These are phyloP conservation scores for Mortierella sp. DNA, from an alignment of 371 early-diverging fungal species.

Conservation along the genomic window DNA sequence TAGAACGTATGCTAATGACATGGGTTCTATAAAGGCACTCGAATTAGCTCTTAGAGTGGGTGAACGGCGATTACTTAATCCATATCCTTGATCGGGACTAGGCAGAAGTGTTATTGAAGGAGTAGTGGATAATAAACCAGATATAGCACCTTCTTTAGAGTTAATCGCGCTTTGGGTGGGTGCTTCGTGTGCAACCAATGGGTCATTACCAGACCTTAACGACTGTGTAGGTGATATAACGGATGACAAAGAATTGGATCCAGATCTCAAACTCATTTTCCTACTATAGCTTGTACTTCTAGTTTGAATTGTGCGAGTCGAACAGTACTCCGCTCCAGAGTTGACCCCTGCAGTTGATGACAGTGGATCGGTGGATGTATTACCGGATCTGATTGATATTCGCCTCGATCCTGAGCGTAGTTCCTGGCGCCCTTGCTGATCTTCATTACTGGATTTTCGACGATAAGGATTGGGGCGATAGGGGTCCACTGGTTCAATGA, in stretches of 20 bases:
- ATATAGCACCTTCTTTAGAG: constrained; percentile 21
- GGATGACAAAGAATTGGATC: constrained; percentile 7
- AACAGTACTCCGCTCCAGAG: not conserved
- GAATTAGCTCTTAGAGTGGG: not conserved
- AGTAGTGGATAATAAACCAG: constrained; percentile 6
- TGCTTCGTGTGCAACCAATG: not conserved
- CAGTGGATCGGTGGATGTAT: not conserved
- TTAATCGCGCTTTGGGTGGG: constrained; percentile 24
- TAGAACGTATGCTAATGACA: constrained; percentile 54
- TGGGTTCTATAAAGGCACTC: constrained; percentile 18
- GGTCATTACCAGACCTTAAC: not conserved
- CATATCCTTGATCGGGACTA: not conserved
- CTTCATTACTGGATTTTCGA: constrained; percentile 10
- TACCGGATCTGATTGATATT: not conserved
- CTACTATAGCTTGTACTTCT: constrained; percentile 16
- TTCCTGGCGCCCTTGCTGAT: not conserved
- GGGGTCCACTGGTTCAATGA: not conserved
- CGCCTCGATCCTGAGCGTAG: not conserved
- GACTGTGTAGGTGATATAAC: not conserved
- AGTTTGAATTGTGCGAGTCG: constrained; percentile 14
- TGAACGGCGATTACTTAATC: not conserved
- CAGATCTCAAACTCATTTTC: constrained; percentile 22
- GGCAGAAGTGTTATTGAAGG: not conserved
- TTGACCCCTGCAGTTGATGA: not conserved
- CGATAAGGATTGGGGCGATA: constrained; percentile 12